These are phyloP conservation scores for Grosmannia penicillata DNA, from an alignment of 2,329 filamentous ascomycete genomes.

Conservation along the genomic window DNA sequence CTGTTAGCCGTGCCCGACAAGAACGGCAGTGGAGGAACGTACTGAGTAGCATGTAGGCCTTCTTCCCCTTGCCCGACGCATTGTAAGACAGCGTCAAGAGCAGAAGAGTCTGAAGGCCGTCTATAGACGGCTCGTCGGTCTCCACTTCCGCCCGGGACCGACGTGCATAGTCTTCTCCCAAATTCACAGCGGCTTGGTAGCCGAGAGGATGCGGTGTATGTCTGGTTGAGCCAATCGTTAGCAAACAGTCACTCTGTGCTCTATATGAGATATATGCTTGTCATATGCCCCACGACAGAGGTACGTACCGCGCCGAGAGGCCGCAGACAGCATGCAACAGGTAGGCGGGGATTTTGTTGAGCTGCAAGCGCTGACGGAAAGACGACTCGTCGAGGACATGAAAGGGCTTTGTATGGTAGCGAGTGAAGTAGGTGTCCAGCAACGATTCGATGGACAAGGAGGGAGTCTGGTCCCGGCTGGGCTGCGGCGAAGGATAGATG, in stretches of 20 bases:
- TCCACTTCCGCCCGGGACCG: constrained; percentile 57
- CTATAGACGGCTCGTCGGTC: constrained; percentile 66
- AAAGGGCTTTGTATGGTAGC: constrained; percentile 70
- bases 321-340: constrained; percentile 44
- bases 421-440: constrained; percentile 64
- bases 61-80: constrained; percentile 66
- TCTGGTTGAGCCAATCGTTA: constrained; percentile 25
- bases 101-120: constrained; percentile 60
- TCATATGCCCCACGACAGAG: no score
- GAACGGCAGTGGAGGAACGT: constrained; percentile 15
- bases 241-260: no score
- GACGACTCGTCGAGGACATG: constrained; percentile 66
- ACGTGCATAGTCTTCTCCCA: constrained; percentile 60
- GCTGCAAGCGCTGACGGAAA: constrained; percentile 55
- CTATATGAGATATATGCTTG: no score
- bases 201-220: constrained; percentile 54
- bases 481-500: not conserved
- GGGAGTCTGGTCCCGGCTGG: constrained; percentile 24
- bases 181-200: constrained; percentile 49
- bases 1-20: constrained; percentile 17
- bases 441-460: constrained; percentile 43
- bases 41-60: constrained; percentile 77
- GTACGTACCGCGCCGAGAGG: constrained; percentile 40
- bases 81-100: constrained; percentile 64
- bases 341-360: constrained; percentile 47